These are phyloP conservation scores for Venturia asperata DNA, from an alignment of 2,329 filamentous ascomycete species.

Conservation along the genomic window DNA sequence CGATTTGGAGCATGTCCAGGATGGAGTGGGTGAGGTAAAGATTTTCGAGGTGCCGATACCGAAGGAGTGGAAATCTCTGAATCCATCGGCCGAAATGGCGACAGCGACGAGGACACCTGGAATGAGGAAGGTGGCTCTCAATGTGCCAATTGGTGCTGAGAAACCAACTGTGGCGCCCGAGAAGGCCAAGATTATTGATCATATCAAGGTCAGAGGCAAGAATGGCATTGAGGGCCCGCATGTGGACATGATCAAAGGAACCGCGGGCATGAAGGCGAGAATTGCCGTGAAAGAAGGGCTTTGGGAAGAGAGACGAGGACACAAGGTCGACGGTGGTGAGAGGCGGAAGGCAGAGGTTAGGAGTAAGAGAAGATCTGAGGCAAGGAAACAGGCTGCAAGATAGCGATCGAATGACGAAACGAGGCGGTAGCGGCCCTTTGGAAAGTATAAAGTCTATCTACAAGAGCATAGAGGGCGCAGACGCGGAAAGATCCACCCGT, in stretches of 20 bases:
- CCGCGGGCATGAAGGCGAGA: constrained; percentile 52
- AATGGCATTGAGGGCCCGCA: constrained; percentile 68
- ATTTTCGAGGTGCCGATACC: constrained; percentile 49
- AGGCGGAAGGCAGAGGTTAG: constrained; percentile 77
- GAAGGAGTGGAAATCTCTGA: constrained; percentile 25
- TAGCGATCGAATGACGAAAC: neutral
- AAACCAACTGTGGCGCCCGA: constrained; percentile 50
- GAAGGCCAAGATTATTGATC: constrained; percentile 49
- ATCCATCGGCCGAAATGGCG: constrained; percentile 31
- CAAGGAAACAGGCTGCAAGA: constrained; percentile 49
- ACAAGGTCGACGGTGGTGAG: constrained; percentile 95
- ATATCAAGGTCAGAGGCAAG: constrained; percentile 61
- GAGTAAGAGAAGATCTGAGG: constrained; percentile 74
- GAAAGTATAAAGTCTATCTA: neutral
- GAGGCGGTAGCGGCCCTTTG: neutral
- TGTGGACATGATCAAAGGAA: constrained; percentile 35
- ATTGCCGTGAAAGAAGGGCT: constrained; percentile 75
- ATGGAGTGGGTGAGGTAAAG: constrained; percentile 39
- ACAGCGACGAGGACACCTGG: constrained; percentile 49
- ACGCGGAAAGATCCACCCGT: neutral
- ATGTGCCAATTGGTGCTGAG: constrained; percentile 46
- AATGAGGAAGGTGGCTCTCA: constrained; percentile 53
- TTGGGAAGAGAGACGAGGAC: constrained; percentile 82
- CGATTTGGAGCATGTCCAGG: constrained; percentile 20
- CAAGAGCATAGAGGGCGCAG: neutral